Base-by-base conservation (phyloP, 2,329 filamentous ascomycete genomes). In the Ceratocystis colombiana region DNA sequence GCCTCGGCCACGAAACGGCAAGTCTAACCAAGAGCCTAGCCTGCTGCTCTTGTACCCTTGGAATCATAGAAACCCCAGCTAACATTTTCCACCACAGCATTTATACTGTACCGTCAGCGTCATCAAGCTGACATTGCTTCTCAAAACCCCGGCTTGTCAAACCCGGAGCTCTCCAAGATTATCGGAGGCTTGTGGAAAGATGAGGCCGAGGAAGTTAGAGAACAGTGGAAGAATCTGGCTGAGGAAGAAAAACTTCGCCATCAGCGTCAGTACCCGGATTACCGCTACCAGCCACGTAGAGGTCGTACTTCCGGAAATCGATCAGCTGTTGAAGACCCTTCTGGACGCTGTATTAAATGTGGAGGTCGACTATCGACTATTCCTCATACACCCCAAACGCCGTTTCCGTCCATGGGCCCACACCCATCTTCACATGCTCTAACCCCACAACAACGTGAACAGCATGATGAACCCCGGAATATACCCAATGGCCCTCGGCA, bases 101-200 rank as follows among this genome's bases (percentile, higher is more conserved):
- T 99, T 78, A 99, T 99, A 70, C 81, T 99, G 71, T 99, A 96
- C 78, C 90, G 94, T 48, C 92, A 97, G 74, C 88, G 95, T 75
- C 88, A 94, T 72, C 93, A 97, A 76, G 85, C 88, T 20, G 80
- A 84, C 62, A 90, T 97, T 63, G 88, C 92, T 46, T 81, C 86
- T 65, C 83, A 89, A 71, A 84, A 96, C 72, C 93, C 92, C n/a
- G 89, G 90, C 57, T 84, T 96, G 70, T 87, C 92, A 59, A 97
- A 97, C 76, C 93, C 93, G 2, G 90, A 96, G 64, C 96, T 97
- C 71, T 96, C 93, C 70, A 96, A 96, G 77, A 95, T 97, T 71
- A 96, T 97, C 71, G 93, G 93, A 64, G 85, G 90, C 74, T 88
- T 92, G 82, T 99, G 94, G 94, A 86, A 88, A 72, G 82, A 85